Evolutionary conservation across 129 eudicot species (phyloP).

Genomic region (Solidago caesia): DNA sequence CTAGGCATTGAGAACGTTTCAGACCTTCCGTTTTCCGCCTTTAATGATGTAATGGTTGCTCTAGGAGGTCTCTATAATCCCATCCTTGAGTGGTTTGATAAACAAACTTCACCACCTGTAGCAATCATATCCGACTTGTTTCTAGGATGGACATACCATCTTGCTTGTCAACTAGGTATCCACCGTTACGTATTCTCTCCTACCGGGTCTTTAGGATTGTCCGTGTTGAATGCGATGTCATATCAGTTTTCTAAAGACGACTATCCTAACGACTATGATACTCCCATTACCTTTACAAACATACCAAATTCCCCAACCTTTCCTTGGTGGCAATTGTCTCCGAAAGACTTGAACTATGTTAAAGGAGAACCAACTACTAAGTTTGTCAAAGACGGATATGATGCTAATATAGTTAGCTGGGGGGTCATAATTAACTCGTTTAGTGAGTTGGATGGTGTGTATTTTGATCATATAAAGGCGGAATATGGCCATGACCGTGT

Average conservation of each 20-base stretch:
- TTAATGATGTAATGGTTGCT: slow-evolving; percentile 43
- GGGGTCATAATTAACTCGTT: slow-evolving; percentile 62
- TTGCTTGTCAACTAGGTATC: slow-evolving; percentile 45
- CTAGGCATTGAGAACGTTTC: slow-evolving; percentile 59
- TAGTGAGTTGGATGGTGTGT: slow-evolving; percentile 41
- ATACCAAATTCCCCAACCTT: slow-evolving; percentile 55
- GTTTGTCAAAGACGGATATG: slow-evolving; percentile 39
- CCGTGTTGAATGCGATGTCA: too few relatives aligned
- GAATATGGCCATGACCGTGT: slow-evolving; percentile 46
- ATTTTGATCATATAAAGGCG: slow-evolving; percentile 37
- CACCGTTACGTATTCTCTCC: slow-evolving; percentile 53
- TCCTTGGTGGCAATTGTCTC: slow-evolving; percentile 71
- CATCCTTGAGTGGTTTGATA: slow-evolving; percentile 42
- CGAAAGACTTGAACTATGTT: slow-evolving; percentile 41
- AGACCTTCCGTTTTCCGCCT: slow-evolving; percentile 48
- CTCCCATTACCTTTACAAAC: slow-evolving; percentile 22
- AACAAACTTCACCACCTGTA: slow-evolving; percentile 55
- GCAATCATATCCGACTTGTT: slow-evolving; percentile 68
- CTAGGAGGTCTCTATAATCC: slow-evolving; percentile 39
- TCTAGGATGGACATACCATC: slow-evolving; percentile 53
- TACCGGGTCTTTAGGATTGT: slow-evolving; percentile 46
- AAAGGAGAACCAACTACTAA: slow-evolving; percentile 41
- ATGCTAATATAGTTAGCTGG: slow-evolving; percentile 33
- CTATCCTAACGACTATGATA: too few relatives aligned
- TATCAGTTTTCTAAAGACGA: too few relatives aligned